phyloP scores from a whole-genome alignment of 805 yeast species.

The Kregervanrija fluxuum region DNA sequence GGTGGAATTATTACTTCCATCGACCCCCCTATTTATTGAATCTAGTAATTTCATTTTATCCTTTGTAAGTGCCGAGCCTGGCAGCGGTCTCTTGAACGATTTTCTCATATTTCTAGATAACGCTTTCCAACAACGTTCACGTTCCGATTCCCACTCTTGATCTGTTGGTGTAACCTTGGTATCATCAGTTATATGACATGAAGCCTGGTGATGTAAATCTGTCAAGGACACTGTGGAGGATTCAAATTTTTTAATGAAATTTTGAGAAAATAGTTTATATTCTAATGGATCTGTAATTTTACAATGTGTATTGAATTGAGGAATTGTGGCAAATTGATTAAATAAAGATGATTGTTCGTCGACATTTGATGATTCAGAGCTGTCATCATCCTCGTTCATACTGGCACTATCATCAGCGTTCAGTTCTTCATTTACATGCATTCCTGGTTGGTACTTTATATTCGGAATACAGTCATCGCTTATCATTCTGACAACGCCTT shows the following conservation, averaged over 20 bases:
- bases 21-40: slow-evolving; percentile 74
- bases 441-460: slow-evolving; percentile 1
- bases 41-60: slow-evolving; percentile 55
- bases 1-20: slow-evolving; percentile 53
- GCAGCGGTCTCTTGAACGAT: slow-evolving; percentile 66
- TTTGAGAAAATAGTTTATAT: slow-evolving; percentile 15
- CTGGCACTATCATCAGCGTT: not conserved
- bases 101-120: slow-evolving; percentile 55
- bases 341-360: slow-evolving; percentile 9
- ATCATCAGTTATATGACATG: too few species aligned
- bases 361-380: slow-evolving; percentile 5
- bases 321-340: slow-evolving; percentile 6
- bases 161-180: slow-evolving; percentile 35
- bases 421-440: not conserved
- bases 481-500: slow-evolving; percentile 54
- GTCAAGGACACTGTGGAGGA: slow-evolving; percentile 10
- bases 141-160: slow-evolving; percentile 65
- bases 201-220: slow-evolving; percentile 6
- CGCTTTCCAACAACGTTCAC: slow-evolving; percentile 52
- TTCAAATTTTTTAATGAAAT: slow-evolving; percentile 8
- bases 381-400: not conserved
- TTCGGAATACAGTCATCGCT: slow-evolving; percentile 22
- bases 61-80: slow-evolving; percentile 51
- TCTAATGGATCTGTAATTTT: slow-evolving; percentile 10
- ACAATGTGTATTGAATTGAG: not conserved